These are phyloP conservation scores for Phytopythium vexans DNA, from an alignment of 352 stramenopile genomes.

Conservation along the genomic window DNA sequence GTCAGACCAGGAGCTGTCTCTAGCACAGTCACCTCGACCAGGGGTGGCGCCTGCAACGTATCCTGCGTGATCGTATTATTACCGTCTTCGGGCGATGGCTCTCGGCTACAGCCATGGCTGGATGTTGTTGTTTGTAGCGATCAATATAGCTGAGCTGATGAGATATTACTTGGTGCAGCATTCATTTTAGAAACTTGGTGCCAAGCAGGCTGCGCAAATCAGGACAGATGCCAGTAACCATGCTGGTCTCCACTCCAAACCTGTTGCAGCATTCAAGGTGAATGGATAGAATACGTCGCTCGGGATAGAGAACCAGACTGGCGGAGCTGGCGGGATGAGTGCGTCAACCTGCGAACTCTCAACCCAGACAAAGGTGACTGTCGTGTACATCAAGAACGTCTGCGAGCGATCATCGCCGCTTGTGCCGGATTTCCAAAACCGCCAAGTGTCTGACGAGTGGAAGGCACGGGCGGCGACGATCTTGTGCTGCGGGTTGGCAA, in stretches of 20 bases:
- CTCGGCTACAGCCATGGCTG: no score
- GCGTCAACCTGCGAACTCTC: slow-evolving; percentile 15
- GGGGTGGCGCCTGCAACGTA: slow-evolving; percentile 2
- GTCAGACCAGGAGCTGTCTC: slow-evolving; percentile 19
- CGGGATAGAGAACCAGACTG: slow-evolving; percentile 53
- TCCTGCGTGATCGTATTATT: slow-evolving; percentile 8
- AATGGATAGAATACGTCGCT: slow-evolving; percentile 56
- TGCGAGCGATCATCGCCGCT: slow-evolving; percentile 4
- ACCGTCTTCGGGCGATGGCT: background rate
- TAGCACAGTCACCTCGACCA: background rate
- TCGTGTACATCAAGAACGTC: slow-evolving; percentile 29
- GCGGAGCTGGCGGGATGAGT: slow-evolving; percentile 30
- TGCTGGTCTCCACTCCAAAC: no score
- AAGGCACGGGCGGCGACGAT: slow-evolving; percentile 33
- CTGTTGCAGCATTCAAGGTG: slow-evolving; percentile 16
- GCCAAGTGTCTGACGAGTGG: slow-evolving; percentile 31
- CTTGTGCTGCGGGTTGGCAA: slow-evolving; percentile 33
- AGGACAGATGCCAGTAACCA: background rate
- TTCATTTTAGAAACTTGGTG: no score
- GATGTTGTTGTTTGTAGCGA: no score
- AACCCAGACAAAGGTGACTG: slow-evolving; percentile 28
- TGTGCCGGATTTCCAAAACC: slow-evolving; percentile 22
- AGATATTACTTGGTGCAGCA: no score
- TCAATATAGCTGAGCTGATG: no score
- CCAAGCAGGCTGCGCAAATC: background rate